Evolutionary conservation across 2,329 filamentous ascomycete species (phyloP).

Genomic region (Aureobasidium musti): DNA sequence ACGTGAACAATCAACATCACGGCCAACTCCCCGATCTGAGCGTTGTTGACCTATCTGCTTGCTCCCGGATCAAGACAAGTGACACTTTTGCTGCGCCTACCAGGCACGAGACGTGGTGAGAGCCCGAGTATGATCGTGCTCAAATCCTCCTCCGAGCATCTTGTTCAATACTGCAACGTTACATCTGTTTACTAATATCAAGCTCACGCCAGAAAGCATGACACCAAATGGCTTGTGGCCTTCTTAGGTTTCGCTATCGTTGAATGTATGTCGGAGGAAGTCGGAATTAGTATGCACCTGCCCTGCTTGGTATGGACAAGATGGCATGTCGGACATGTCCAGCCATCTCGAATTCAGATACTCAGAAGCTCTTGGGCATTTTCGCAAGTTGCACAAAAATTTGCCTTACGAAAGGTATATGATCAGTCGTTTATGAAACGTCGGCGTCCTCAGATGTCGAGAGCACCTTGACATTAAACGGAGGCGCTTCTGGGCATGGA

Average conservation of each 20-base stretch:
- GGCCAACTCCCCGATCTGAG: neutral
- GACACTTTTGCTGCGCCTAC: slow-evolving; percentile 7
- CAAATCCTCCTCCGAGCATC: neutral
- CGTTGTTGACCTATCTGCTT: neutral
- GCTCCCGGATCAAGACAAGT: neutral
- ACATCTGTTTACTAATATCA: slow-evolving; percentile 20
- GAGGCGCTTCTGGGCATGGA: neutral
- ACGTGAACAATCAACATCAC: slow-evolving; percentile 15
- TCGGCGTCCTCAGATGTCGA: neutral
- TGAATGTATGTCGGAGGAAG: neutral
- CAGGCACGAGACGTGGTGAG: slow-evolving; percentile 16
- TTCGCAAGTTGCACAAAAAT: neutral
- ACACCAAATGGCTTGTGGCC: neutral
- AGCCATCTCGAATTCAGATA: neutral
- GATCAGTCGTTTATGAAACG: neutral
- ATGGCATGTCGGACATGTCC: neutral
- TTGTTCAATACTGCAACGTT: slow-evolving; percentile 17
- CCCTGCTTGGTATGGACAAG: neutral
- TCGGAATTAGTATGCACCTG: neutral
- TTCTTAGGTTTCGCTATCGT: slow-evolving; percentile 1
- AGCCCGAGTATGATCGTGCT: neutral
- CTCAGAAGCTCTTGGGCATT: neutral
- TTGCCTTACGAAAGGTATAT: neutral
- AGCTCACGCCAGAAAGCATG: neutral
- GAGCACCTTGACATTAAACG: neutral